Evolutionary conservation across 2,329 filamentous ascomycete genomes (phyloP).

Genomic region (Colletotrichum karsti): DNA sequence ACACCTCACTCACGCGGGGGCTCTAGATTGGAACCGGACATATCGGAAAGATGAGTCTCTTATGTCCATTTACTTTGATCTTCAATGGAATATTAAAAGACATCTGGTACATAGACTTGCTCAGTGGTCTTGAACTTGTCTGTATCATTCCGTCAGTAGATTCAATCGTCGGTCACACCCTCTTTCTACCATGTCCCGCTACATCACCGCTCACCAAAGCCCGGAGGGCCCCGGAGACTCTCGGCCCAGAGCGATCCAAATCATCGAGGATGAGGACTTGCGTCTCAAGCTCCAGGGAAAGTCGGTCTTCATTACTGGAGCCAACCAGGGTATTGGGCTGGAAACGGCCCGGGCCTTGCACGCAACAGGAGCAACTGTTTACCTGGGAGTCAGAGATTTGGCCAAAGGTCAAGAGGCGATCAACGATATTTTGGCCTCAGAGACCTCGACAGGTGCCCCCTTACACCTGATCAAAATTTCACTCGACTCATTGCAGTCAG

Average conservation of each 20-base stretch:
- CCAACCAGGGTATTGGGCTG: slow-evolving; percentile 45
- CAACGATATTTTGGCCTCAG: slow-evolving; percentile 17
- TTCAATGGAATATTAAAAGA: too few relatives aligned
- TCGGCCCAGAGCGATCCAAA: slow-evolving; percentile 49
- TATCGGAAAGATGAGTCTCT: too few relatives aligned
- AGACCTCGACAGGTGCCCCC: neutral
- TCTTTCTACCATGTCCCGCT: slow-evolving; percentile 10
- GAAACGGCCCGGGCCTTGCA: slow-evolving; percentile 46
- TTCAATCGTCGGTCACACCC: too few relatives aligned
- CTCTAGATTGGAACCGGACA: too few relatives aligned
- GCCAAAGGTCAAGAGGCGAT: slow-evolving; percentile 39
- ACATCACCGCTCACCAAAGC: neutral
- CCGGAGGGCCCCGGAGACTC: slow-evolving; percentile 44
- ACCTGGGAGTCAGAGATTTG: slow-evolving; percentile 43
- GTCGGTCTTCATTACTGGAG: slow-evolving; percentile 45
- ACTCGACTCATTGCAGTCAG: slow-evolving; percentile 25
- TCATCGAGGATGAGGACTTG: slow-evolving; percentile 45
- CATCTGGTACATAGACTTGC: too few relatives aligned
- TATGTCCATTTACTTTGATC: too few relatives aligned
- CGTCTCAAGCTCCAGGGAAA: slow-evolving; percentile 40
- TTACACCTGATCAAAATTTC: slow-evolving; percentile 14
- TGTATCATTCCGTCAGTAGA: too few relatives aligned
- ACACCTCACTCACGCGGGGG: too few relatives aligned
- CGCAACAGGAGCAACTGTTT: slow-evolving; percentile 46
- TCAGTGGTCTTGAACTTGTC: too few relatives aligned